Evolutionary conservation across 2,329 filamentous ascomycete genomes (phyloP).

Genomic region (Chaetoscypha palmicola): DNA sequence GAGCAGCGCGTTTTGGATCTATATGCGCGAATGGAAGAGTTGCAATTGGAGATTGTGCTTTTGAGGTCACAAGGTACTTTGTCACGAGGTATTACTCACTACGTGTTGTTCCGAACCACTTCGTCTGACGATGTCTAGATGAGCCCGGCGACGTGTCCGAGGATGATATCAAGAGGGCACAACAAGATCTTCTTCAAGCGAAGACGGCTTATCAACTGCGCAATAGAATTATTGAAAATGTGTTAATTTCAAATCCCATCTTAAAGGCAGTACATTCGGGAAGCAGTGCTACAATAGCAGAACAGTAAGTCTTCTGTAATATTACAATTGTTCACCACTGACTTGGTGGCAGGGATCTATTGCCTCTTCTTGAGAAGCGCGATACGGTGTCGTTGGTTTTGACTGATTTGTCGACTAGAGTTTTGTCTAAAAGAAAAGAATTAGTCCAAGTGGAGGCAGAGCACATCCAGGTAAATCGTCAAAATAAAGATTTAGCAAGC

Average conservation of each 20-base stretch:
- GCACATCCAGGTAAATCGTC: conserved; percentile 46
- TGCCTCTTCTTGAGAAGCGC: conserved; percentile 58
- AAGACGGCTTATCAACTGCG: conserved; percentile 63
- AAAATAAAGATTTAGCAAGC: conserved; percentile 57
- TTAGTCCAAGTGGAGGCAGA: conserved; percentile 52
- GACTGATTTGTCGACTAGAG: conserved; percentile 49
- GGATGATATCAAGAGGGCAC: conserved; percentile 49
- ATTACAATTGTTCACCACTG: conserved; percentile 8
- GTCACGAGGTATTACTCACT: conserved; percentile 21
- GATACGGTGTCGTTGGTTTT: conserved; percentile 60
- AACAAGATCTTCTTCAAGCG: conserved; percentile 59
- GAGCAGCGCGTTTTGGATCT: conserved; percentile 62
- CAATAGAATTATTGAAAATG: conserved; percentile 60
- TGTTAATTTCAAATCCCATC: conserved; percentile 66
- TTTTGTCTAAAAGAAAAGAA: conserved; percentile 44
- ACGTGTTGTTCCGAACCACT: conserved; percentile 7
- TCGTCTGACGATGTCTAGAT: conserved; percentile 13
- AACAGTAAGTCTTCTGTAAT: conserved; percentile 47
- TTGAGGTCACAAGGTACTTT: conserved; percentile 39
- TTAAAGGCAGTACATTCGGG: conserved; percentile 70
- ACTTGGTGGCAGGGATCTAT: conserved; percentile 36
- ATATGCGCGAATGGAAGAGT: conserved; percentile 63
- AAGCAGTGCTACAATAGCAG: conserved; percentile 54
- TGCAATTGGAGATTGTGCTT: conserved; percentile 65
- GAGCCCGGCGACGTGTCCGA: conserved; percentile 34